Base-by-base conservation (phyloP, 2,329 filamentous ascomycete genomes). In the Orbilia javanica region DNA sequence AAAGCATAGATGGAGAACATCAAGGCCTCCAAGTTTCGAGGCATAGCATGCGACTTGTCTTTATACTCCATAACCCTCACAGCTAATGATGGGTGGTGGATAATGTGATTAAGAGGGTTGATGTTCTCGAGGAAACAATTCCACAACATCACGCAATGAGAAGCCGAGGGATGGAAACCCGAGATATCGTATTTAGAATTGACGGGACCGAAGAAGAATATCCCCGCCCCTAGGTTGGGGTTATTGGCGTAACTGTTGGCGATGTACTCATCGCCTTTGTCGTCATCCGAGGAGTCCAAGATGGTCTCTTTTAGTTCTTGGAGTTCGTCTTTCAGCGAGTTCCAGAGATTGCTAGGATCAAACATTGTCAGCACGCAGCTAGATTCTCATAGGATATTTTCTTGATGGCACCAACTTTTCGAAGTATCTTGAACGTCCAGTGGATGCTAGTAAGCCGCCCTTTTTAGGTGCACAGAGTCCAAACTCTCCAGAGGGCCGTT, bases 41-140 rank as follows among this genome's bases (percentile, higher is more conserved):
- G 84, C 3, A 90, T 87, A 79, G 86, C 88, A 29, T 86, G 84
- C 4, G 89, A 82, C 65, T 89, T 86, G 20, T 78, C 67, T 15
- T 72, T 71, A 27, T 78, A 78, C 20, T 63, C 42, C 62, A 72
- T 72, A 15, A 78, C 29, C 11, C 44, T 57, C 0, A 63, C 53
- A 27, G 42, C 39, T 7, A 93, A 83, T 0, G 90, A 90, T 0
- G 92, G 92, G 1, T 91, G 87, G 82, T 95, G 92, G 29, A 93
- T 89, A 55, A 90, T 81, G 82, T 94, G 94, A 80, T 89, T 89
- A 50, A 93, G 83, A 0, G 92, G 92, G 81, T 94, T 92, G 70
- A 94, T 90, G 79, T 92, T 90, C 60, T 93, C 90, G 6, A 93
- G 85, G 80, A 91, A 94, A 7, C 89, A 85, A 82, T 93, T 90